Evolutionary conservation across 768 basidiomycete species (phyloP), one percentile per base, ranked within the genome.

Genomic region (Chalciporus chontae): DNA sequence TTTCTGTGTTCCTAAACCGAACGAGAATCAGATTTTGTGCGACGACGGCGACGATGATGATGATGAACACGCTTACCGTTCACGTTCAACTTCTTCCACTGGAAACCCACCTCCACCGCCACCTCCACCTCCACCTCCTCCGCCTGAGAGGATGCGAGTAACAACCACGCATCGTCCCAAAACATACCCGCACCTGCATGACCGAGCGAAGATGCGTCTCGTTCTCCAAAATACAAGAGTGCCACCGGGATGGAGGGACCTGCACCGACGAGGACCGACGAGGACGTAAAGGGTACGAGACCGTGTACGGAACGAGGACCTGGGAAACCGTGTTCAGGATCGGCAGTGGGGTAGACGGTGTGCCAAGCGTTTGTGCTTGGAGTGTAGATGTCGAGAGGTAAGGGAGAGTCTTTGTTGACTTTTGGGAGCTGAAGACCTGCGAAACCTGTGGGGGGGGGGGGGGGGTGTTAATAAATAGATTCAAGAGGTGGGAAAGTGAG

Each of bases 171-270:
- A 32, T 76, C 73, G 19, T 66, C 59, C 63, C 69, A 69, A 58
- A 77, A 76, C n/a, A 56, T 47, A 0, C 72, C 73, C 0, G 71
- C 75, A 1, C 70, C 71, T 0, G 65, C 69, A 43, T 75, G 73
- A 3, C 73, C 73, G 5, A 71, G 51, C 2, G 57, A 53, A 2
- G 69, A 70, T 0, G 70, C 65, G 9, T 62, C 67, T 4, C 63
- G 44, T 48, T 75, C 69, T 2, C 76, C 76, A 26, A 71, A 56
- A 40, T 69, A 68, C 15, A 74, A 53, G 7, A 71, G 45, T 1
- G 69, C 72, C 15, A 71, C 47, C 3, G 61, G 58, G 15, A 52
- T 31, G 0, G n/a, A 9, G 8, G 2, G n/a, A n/a, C n/a, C n/a
- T n/a, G n/a, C n/a, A n/a, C n/a, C n/a, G n/a, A n/a, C n/a, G n/a